Conservation (phyloP, 345 rosid genomes). For the Aquilaria yunnanensis region DNA sequence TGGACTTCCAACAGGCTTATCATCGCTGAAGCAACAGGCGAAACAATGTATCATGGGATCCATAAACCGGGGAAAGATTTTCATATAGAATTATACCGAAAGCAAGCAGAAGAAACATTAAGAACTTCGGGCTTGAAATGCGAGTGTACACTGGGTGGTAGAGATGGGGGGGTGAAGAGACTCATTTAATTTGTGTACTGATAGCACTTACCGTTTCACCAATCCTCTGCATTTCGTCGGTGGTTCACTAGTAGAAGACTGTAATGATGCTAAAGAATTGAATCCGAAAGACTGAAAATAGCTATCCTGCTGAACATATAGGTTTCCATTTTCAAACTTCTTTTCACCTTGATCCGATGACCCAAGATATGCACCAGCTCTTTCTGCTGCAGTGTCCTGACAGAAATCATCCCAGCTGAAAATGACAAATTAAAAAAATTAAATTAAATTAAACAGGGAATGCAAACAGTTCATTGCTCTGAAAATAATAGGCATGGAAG, state of each 20-base stretch:
- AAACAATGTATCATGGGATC: constrained; percentile 1
- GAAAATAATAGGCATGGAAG: constrained; percentile 7
- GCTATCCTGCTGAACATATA: constrained; percentile 26
- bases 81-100: too few species aligned
- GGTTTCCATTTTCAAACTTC: constrained; percentile 17
- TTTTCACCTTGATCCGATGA: constrained; percentile 24
- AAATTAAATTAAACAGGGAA: not conserved
- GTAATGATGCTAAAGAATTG: constrained; percentile 24
- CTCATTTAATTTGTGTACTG: too few species aligned
- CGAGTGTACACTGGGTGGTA: too few species aligned
- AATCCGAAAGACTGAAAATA: constrained; percentile 25
- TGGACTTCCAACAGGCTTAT: constrained; percentile 34
- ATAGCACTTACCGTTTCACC: constrained; percentile 32
- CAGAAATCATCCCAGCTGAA: constrained; percentile 88
- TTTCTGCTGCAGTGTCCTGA: constrained; percentile 68
- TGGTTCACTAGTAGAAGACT: constrained; percentile 35
- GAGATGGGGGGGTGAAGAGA: too few species aligned
- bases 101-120: too few species aligned
- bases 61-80: not conserved
- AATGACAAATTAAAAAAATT: constrained; percentile 15
- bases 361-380: constrained; percentile 51
- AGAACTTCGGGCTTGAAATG: too few species aligned
- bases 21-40: constrained; percentile 46
- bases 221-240: constrained; percentile 34
- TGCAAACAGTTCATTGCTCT: constrained; percentile 11